Conservation (phyloP, 2,329 filamentous ascomycete species). For the Talaromyces islandicus region DNA sequence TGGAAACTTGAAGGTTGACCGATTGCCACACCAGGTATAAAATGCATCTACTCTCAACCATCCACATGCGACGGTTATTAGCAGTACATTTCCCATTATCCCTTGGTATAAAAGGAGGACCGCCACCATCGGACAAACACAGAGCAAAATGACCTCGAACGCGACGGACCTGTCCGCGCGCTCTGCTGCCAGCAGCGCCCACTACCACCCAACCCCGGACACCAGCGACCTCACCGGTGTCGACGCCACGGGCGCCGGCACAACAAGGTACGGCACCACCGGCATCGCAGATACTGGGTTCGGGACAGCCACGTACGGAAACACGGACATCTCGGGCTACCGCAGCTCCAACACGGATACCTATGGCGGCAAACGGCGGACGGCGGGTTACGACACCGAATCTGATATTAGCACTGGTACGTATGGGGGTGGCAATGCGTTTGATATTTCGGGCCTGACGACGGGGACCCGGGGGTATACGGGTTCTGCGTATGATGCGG, state of each 20-base stretch:
- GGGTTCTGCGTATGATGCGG: slow-evolving; percentile 1
- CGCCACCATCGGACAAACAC: not conserved
- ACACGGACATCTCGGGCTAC: slow-evolving; percentile 1
- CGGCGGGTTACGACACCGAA: not conserved
- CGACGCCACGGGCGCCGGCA: not conserved
- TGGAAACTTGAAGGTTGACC: not conserved
- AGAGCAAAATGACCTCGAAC: not conserved
- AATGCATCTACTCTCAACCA: not conserved
- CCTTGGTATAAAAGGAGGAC: not conserved
- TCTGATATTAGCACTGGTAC: not conserved
- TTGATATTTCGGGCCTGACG: not conserved
- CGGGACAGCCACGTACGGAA: slow-evolving; percentile 2
- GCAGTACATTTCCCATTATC: too few relatives aligned
- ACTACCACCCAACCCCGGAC: not conserved
- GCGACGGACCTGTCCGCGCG: not conserved
- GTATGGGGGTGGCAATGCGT: not conserved
- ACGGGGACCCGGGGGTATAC: not conserved
- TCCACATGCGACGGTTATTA: not conserved
- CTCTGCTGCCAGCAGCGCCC: not conserved
- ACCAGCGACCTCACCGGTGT: slow-evolving; percentile 1
- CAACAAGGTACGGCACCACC: not conserved
- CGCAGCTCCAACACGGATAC: slow-evolving; percentile 1
- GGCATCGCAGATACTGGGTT: not conserved
- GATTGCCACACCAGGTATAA: not conserved
- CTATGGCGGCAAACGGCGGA: not conserved